Base-by-base conservation (phyloP, 1,284 basidiomycete genomes). In the Moniliella sp. region DNA sequence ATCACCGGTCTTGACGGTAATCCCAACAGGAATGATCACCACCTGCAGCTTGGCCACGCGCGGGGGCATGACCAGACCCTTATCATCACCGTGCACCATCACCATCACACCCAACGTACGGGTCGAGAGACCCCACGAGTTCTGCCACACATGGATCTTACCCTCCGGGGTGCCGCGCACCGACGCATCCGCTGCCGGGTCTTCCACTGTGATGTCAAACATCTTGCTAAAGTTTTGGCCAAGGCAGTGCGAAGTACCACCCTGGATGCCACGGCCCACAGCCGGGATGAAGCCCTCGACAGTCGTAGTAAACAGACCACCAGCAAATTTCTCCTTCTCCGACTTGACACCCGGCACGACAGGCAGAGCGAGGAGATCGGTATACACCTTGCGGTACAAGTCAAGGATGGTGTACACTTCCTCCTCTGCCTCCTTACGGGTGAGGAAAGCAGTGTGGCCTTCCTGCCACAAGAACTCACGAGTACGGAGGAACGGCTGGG, bases 391-490 rank as follows among this genome's bases (percentile, higher is more conserved):
- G 21, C 79, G 74, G 67, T 99, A 99, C 41, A 94, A 75, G 36
- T 91, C 83, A 48, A 99, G 76, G 51, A 99, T 97, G 42, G 88
- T 71, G 28, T 70, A 72, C 8, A 97, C 88, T 65, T 97, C 91
- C 40, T 66, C 67, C 57, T 82, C 86, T 23, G 88, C 88, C 62
- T 91, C 84, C 9, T 68, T 57, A 62, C 84, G 78, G 46, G 78
- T 80, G 32, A 91, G 68, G 65, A 79, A 75, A 2, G 88, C 91
- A 4, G 91, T 94, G 68, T 99, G 88, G 28, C 88, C 88, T 65
- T 99, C 91, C 66, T 99, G 88, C 88, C 91, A 99, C 19, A 99
- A 68, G 71, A 94, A 99, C 66, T 97, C 88, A 56, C 91, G 80
- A 2, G 91, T 97, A 42, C 88, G 82, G 26, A 99, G 71, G 78